phyloP scores from a whole-genome alignment of 371 early-diverging fungal species.

The Mucor irregularis region DNA sequence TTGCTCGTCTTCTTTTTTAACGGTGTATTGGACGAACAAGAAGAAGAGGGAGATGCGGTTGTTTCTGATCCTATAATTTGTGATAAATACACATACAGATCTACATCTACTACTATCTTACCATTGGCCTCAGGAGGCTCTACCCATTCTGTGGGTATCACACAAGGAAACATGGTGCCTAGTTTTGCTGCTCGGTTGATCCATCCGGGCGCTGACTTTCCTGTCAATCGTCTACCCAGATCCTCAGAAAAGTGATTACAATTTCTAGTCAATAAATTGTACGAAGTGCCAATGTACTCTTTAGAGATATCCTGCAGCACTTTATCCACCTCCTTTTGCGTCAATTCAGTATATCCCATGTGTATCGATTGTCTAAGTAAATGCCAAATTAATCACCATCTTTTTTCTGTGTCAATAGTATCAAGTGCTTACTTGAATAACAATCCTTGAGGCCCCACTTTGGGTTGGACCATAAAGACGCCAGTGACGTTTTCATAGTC shows the following conservation, averaged over 20 bases:
- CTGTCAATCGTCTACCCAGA: constrained; percentile 51
- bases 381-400: not conserved
- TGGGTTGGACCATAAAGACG: constrained; percentile 61
- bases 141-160: constrained; percentile 67
- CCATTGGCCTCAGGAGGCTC: constrained; percentile 55
- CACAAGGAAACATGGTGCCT: constrained; percentile 69
- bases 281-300: constrained; percentile 58
- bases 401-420: no score
- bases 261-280: constrained; percentile 64
- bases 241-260: constrained; percentile 70
- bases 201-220: constrained; percentile 64
- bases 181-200: constrained; percentile 69
- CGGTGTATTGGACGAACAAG: constrained; percentile 25
- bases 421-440: constrained; percentile 67
- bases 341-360: constrained; percentile 54
- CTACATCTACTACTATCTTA: not conserved
- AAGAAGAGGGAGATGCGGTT: constrained; percentile 20
- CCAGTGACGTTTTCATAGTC: constrained; percentile 61
- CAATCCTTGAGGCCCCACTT: constrained; percentile 59
- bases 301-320: constrained; percentile 53
- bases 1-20: not conserved
- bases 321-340: constrained; percentile 49
- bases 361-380: constrained; percentile 54
- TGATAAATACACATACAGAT: not conserved
- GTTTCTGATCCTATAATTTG: not conserved